These are phyloP conservation scores for Nicotiana noctiflora DNA, from an alignment of 257 asterid species.

Conservation along the genomic window DNA sequence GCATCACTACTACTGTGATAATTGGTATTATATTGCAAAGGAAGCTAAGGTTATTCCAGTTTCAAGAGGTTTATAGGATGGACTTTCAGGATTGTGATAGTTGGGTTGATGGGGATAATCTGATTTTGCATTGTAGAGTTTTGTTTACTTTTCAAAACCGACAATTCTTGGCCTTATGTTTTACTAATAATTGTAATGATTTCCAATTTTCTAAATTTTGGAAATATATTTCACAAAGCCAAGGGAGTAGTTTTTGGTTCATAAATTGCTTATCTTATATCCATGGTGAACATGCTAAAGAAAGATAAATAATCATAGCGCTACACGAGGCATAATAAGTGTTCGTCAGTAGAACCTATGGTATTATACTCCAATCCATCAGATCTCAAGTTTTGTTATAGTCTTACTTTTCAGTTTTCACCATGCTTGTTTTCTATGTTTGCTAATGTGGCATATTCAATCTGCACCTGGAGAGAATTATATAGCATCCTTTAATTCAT, in stretches of 20 bases:
- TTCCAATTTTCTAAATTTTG: not conserved
- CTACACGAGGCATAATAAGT: not conserved
- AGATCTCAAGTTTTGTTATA: not conserved
- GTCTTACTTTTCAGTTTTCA: not conserved
- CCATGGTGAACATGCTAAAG: not conserved
- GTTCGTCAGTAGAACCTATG: not conserved
- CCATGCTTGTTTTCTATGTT: not conserved
- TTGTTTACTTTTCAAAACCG: too few species aligned
- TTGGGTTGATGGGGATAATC: too few species aligned
- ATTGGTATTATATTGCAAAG: not conserved
- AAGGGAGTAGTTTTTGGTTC: not conserved
- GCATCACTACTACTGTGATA: too few species aligned
- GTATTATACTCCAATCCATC: too few species aligned
- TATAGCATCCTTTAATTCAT: not conserved
- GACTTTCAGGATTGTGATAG: not conserved
- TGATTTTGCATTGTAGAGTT: too few species aligned
- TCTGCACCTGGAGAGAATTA: not conserved
- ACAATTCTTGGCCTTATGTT: too few species aligned
- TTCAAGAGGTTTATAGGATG: not conserved
- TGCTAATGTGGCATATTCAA: not conserved
- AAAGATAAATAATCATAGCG: not conserved
- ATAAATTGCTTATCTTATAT: not conserved
- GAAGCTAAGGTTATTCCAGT: not conserved
- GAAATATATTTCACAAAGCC: not conserved
- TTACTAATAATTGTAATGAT: too few species aligned